These are phyloP conservation scores for Trametes villosa DNA, from an alignment of 768 basidiomycete species.

Conservation along the genomic window DNA sequence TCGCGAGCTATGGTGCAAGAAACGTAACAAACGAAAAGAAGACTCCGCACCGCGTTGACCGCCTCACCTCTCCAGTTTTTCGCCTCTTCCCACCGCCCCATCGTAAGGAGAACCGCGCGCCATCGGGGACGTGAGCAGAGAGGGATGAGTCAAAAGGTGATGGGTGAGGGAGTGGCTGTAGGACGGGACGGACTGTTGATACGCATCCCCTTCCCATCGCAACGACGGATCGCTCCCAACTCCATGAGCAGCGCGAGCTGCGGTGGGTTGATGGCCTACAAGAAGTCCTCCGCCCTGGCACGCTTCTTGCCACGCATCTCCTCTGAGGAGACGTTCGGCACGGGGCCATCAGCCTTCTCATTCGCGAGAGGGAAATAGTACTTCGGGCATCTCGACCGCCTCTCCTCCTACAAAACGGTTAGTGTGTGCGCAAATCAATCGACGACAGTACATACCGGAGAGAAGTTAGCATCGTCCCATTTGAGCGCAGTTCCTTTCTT, in stretches of 20 bases:
- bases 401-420: slow-evolving; percentile 64
- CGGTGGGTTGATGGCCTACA: too few species aligned
- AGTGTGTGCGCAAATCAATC: slow-evolving; percentile 3
- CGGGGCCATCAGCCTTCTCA: slow-evolving; percentile 39
- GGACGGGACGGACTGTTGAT: slow-evolving; percentile 38
- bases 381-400: slow-evolving; percentile 64
- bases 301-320: slow-evolving; percentile 82
- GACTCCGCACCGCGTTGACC: slow-evolving; percentile 29
- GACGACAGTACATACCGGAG: slow-evolving; percentile 57
- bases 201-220: slow-evolving; percentile 17
- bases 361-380: slow-evolving; percentile 55
- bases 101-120: background rate
- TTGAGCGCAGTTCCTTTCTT: slow-evolving; percentile 80
- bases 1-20: slow-evolving; percentile 12
- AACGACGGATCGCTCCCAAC: slow-evolving; percentile 2
- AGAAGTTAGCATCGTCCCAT: slow-evolving; percentile 77
- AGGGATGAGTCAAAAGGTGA: slow-evolving; percentile 29
- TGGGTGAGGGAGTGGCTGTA: slow-evolving; percentile 24
- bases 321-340: slow-evolving; percentile 42
- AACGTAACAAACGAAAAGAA: slow-evolving; percentile 19
- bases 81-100: background rate
- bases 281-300: slow-evolving; percentile 84
- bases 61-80: background rate
- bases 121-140: slow-evolving; percentile 7
- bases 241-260: too few species aligned